Base-by-base conservation (phyloP, 169 alveolate species). In the Babesia bovis region DNA sequence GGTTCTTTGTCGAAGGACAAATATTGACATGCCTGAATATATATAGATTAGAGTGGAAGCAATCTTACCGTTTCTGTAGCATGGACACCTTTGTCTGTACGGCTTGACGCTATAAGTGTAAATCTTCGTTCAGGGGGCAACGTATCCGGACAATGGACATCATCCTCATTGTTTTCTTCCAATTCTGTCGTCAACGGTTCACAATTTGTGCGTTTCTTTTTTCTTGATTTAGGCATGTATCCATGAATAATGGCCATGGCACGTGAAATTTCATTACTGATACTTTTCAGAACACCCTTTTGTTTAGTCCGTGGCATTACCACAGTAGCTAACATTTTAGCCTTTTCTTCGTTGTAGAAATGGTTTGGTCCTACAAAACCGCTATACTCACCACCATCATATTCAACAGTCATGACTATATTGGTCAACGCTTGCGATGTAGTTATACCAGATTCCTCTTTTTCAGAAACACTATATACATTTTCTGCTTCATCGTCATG, bases 21-120 rank as follows among this genome's bases (percentile, higher is more conserved):
- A 56, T 87, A 87, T 49, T 87, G 93, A 69, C 93, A 87, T 5
- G 85, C 81, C 84, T 74, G 51, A 0, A 17, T 2, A 2, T 33
- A 13, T n/a, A 0, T 3, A 10, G 10, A 21, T 21, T 9, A 1
- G 0, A 3, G 4, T 0, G n/a, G 38, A 19, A 19, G 19, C 30
- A n/a, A 4, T 30, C 84, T 42, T 10, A 86, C 81, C 60, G 79
- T 72, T 56, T 78, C 91, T 36, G 55, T 65, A 4, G 93, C 89
- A 58, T 87, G 93, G 0, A 87, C 93, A 2, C 93, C 93, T 53
- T 79, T 87, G 60, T 87, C 93, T 5, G 93, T 87, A 53, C 93
- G 76, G 70, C 93, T 87, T 19, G 87, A 81, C 3, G 90, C 78
- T 21, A 87, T 73, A 35, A 87, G 78, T n/a, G 89, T 55, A 30